Evolutionary conservation across 2,329 filamentous ascomycete species (phyloP).

Genomic region (Cercospora sesami): DNA sequence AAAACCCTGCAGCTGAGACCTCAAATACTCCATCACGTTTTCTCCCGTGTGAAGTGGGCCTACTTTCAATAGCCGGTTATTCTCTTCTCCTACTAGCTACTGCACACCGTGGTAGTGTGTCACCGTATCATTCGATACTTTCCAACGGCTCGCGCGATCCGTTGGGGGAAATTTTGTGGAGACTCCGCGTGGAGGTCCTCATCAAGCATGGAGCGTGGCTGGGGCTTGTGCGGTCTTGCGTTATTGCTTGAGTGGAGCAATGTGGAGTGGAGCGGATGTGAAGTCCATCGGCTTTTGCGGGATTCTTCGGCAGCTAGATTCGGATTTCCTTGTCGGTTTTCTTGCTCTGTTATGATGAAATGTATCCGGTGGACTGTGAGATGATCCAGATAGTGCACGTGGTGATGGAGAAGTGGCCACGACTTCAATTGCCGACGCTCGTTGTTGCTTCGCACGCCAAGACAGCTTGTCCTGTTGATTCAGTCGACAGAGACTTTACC

Average conservation of each 20-base stretch:
- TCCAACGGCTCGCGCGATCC: not conserved
- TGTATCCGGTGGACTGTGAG: not conserved
- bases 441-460: not conserved
- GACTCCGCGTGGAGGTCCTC: constrained; percentile 9
- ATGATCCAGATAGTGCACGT: not conserved
- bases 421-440: constrained; percentile 1
- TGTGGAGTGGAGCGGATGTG: not conserved
- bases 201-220: not conserved
- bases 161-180: constrained; percentile 2
- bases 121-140: constrained; percentile 8
- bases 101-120: not conserved
- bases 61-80: not conserved
- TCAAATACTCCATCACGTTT: constrained; percentile 11
- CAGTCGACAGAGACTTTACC: not conserved
- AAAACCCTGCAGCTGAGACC: constrained; percentile 3
- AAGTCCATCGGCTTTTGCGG: constrained; percentile 4
- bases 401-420: not conserved
- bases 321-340: not conserved
- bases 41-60: not conserved
- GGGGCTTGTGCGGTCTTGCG: constrained; percentile 10
- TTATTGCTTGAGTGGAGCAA: constrained; percentile 2
- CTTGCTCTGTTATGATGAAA: not conserved
- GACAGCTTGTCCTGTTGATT: not conserved
- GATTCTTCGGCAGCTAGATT: constrained; percentile 4
- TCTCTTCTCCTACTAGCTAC: not conserved